Percentiles rank a stretch among this genome's conserved stretches.
phyloP scores from a whole-genome alignment of 140 eudicot species.

The Anethum foeniculum region DNA sequence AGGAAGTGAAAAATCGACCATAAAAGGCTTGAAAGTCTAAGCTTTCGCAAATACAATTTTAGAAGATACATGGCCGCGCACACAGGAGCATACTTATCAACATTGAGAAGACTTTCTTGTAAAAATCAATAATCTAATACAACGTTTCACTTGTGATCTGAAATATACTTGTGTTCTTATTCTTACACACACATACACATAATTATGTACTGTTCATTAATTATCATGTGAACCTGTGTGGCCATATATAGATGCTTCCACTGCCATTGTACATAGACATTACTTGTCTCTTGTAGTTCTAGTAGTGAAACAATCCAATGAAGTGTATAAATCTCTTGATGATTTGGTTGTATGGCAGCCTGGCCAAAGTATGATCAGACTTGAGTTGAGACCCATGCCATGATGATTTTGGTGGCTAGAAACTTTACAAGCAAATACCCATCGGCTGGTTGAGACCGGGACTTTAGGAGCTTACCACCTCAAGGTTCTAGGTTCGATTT shows the following conservation, averaged over 20 bases:
- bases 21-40: background rate
- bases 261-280: background rate
- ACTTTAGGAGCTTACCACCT: too few species aligned
- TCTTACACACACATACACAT: background rate
- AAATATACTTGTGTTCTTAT: background rate
- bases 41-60: background rate
- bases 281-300: background rate
- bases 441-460: too few species aligned
- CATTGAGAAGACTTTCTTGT: background rate
- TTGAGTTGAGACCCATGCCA: background rate
- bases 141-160: conserved; percentile 1
- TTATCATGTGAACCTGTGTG: background rate
- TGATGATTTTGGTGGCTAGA: background rate
- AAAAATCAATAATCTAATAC: background rate
- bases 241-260: background rate
- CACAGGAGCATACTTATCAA: background rate
- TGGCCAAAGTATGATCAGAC: background rate
- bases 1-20: background rate
- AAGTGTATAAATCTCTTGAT: too few species aligned
- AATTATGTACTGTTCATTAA: background rate
- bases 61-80: background rate
- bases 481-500: too few species aligned
- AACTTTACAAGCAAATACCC: background rate
- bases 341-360: background rate
- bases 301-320: background rate